A percentile compares a stretch with the other conserved stretches of the same genome.
Conservation (phyloP, 768 basidiomycete species). For the Sistotremastrum suecicum region DNA sequence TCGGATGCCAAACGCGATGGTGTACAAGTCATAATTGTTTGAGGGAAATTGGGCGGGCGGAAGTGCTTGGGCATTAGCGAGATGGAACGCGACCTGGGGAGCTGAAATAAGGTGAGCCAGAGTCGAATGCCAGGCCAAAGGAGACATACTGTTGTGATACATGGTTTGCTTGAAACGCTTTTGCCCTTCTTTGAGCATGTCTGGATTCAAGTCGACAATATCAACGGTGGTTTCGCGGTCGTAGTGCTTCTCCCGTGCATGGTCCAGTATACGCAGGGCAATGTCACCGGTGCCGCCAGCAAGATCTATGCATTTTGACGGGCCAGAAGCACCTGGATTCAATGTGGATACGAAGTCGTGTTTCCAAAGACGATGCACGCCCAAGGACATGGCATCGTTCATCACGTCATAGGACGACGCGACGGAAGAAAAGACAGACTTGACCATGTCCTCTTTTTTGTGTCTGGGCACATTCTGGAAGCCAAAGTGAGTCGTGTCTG, state of each 20-base stretch:
- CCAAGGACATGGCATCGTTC: conserved; percentile 98
- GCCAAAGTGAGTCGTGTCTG: conserved; percentile 71
- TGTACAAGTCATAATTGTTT: conserved; percentile 89
- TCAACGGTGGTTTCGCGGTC: conserved; percentile 84
- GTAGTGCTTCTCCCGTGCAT: conserved; percentile 75
- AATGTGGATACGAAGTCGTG: conserved; percentile 70
- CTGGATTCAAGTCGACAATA: conserved; percentile 86
- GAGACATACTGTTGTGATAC: conserved; percentile 83
- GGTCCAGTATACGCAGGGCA: conserved; percentile 83
- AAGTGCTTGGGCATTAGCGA: conserved; percentile 84
- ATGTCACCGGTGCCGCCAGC: conserved; percentile 98
- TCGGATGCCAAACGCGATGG: conserved; percentile 95
- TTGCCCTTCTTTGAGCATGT: conserved; percentile 90
- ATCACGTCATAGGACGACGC: conserved; percentile 93
- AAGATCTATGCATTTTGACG: conserved; percentile 79
- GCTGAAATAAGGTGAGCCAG: conserved; percentile 30
- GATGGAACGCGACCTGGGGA: conserved; percentile 83
- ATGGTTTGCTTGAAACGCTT: conserved; percentile 91
- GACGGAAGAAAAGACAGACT: conserved; percentile 89
- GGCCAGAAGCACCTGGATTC: conserved; percentile 62
- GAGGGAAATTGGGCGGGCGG: conserved; percentile 52
- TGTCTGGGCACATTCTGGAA: conserved; percentile 82
- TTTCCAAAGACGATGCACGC: conserved; percentile 96
- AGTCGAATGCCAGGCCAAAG: background rate
- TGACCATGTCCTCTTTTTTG: conserved; percentile 80